phyloP scores from a whole-genome alignment of 345 rosid genomes.

The Lepidium africanum region DNA sequence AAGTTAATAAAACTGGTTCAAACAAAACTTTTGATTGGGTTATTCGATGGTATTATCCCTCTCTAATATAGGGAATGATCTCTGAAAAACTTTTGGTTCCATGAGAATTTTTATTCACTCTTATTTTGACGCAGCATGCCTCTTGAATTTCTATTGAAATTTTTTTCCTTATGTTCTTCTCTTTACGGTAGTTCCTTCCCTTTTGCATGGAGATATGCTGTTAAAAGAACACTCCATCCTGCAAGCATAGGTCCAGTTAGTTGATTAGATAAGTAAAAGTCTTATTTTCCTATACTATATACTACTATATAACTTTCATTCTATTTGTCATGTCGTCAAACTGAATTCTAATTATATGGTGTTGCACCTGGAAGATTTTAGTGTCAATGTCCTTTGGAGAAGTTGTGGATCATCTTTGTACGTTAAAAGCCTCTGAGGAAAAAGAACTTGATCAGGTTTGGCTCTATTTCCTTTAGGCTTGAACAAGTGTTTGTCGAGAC shows the following conservation, averaged over 20 bases:
- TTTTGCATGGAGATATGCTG: slow-evolving; percentile 87
- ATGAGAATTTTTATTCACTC: slow-evolving; percentile 36
- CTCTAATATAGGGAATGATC: slow-evolving; percentile 97
- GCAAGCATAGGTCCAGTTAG: slow-evolving; percentile 53
- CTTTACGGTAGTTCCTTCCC: slow-evolving; percentile 94
- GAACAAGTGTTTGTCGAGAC: slow-evolving; percentile 54
- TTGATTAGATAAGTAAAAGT: slow-evolving; percentile 67
- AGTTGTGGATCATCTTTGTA: slow-evolving; percentile 67
- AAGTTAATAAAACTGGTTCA: not conserved
- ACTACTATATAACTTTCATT: not conserved
- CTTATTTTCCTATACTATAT: too few relatives aligned
- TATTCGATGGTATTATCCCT: slow-evolving; percentile 82
- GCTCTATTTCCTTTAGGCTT: not conserved
- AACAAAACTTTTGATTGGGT: slow-evolving; percentile 99
- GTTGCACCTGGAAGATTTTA: slow-evolving; percentile 69
- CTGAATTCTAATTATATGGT: not conserved
- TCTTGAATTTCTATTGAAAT: not conserved
- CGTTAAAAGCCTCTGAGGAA: slow-evolving; percentile 59
- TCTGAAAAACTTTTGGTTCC: slow-evolving; percentile 95
- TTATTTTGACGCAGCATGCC: not conserved
- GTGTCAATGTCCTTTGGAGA: slow-evolving; percentile 71
- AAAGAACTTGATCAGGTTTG: slow-evolving; percentile 59
- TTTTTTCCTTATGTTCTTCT: slow-evolving; percentile 2
- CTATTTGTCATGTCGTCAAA: not conserved
- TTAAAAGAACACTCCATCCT: slow-evolving; percentile 64